A percentile compares a stretch with the other conserved stretches of the same genome.
Evolutionary conservation across 1,284 basidiomycete species (phyloP).

Genomic region (Tylopilus orsonianus): DNA sequence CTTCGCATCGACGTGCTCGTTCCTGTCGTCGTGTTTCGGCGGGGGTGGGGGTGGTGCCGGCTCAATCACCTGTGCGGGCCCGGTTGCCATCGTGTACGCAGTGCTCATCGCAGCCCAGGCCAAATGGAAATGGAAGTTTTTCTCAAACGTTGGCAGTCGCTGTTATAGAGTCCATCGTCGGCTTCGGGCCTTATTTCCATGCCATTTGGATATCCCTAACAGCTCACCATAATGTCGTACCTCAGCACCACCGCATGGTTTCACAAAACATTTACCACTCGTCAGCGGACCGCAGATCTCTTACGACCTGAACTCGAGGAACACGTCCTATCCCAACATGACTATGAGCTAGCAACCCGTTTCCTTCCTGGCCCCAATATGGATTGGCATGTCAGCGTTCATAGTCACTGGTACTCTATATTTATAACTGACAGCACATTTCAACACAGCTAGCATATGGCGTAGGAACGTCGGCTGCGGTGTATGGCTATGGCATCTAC

Average conservation of each 20-base stretch:
- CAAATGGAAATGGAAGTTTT: slow-evolving; percentile 1
- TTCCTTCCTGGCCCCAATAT: slow-evolving; percentile 52
- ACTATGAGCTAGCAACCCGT: slow-evolving; percentile 51
- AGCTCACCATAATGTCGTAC: slow-evolving; percentile 16
- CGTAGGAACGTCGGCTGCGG: slow-evolving; percentile 24
- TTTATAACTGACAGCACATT: slow-evolving; percentile 7
- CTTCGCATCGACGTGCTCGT: neutral
- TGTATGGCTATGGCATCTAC: slow-evolving; percentile 32
- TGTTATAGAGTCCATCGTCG: neutral
- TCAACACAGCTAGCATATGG: slow-evolving; percentile 29
- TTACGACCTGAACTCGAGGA: slow-evolving; percentile 59
- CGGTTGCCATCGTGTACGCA: slow-evolving; percentile 1
- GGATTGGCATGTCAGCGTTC: slow-evolving; percentile 40
- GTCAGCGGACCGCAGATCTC: slow-evolving; percentile 40
- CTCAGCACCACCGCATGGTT: slow-evolving; percentile 37
- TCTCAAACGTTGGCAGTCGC: neutral
- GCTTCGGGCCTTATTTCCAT: neutral
- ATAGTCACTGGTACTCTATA: neutral
- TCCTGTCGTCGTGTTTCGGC: slow-evolving; percentile 34
- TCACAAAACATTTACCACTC: slow-evolving; percentile 39
- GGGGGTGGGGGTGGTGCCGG: slow-evolving; percentile 30
- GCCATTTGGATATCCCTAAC: neutral
- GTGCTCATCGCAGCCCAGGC: slow-evolving; percentile 7
- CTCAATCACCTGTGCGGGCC: slow-evolving; percentile 17
- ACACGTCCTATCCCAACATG: slow-evolving; percentile 50